A percentile compares a stretch with the other conserved stretches of the same genome.
Conservation (phyloP, 371 early-diverging fungal species). For the Syncephalastrum racemosum region DNA sequence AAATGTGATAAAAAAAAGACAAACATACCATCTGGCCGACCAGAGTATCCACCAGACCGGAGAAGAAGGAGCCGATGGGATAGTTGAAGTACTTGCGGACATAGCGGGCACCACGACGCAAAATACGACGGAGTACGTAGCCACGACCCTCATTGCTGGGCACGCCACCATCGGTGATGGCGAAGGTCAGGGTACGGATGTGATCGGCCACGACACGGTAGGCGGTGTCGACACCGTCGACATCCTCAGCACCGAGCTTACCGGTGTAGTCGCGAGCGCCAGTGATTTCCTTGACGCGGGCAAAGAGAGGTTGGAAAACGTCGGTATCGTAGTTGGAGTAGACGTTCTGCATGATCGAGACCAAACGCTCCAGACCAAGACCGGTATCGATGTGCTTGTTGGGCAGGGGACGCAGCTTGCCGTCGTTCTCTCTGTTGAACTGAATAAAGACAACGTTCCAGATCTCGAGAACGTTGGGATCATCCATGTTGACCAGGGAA, state of each 20-base stretch:
- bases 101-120: conserved; percentile 97
- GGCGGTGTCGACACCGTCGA: conserved; percentile 95
- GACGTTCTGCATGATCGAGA: conserved; percentile 96
- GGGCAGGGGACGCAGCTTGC: conserved; percentile 88
- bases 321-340: conserved; percentile 99
- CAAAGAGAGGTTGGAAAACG: conserved; percentile 88
- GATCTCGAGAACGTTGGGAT: conserved; percentile 99
- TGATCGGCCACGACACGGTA: conserved; percentile 99
- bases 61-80: conserved; percentile 90
- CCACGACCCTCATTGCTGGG: conserved; percentile 99
- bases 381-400: conserved; percentile 99
- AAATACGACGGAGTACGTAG: conserved; percentile 98
- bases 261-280: conserved; percentile 86
- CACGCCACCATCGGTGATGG: conserved; percentile 96
- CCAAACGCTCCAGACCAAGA: conserved; percentile 98
- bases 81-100: conserved; percentile 91
- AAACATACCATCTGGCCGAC: conserved; percentile 67
- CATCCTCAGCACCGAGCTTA: conserved; percentile 88
- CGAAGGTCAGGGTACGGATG: conserved; percentile 96
- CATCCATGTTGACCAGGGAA: conserved; percentile 96
- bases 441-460: conserved; percentile 99
- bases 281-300: conserved; percentile 81
- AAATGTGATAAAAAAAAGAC: background rate
- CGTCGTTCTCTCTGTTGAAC: conserved; percentile 97
- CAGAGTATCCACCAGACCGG: conserved; percentile 86